These are phyloP conservation scores for Erythrophleum ivorense DNA, from an alignment of 331 rosid species.

Conservation along the genomic window DNA sequence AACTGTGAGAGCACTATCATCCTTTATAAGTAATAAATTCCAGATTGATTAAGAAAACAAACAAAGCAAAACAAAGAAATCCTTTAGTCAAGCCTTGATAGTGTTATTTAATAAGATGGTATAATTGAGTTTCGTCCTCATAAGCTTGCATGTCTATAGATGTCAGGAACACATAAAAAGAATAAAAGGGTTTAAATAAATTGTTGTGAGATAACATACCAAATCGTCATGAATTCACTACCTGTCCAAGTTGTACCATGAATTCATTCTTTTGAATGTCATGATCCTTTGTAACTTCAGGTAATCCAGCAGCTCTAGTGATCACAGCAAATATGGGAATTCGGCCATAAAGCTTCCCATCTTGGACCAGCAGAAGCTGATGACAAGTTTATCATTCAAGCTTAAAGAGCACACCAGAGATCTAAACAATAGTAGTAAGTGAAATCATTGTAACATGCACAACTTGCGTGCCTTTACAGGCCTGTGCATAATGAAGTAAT, in stretches of 20 bases:
- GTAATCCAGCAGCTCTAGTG: constrained; percentile 79
- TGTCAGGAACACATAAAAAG: constrained; percentile 7
- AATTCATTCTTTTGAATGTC: constrained; percentile 76
- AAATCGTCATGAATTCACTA: constrained; percentile 41
- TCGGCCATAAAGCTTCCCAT: constrained; percentile 86
- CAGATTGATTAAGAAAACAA: constrained; percentile 26
- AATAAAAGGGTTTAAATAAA: constrained; percentile 3
- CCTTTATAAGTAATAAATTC: constrained; percentile 32
- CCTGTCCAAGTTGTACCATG: constrained; percentile 88
- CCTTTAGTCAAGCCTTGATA: constrained; percentile 9
- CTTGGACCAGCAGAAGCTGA: constrained; percentile 90
- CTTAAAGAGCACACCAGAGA: constrained; percentile 38
- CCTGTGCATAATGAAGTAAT: constrained; percentile 24
- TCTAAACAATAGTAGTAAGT: constrained; percentile 36
- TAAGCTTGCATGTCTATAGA: constrained; percentile 33
- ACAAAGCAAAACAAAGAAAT: not conserved
- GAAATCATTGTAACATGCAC: constrained; percentile 27
- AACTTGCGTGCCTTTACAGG: constrained; percentile 15
- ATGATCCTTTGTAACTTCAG: constrained; percentile 72
- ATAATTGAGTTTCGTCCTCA: not conserved
- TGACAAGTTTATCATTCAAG: constrained; percentile 49
- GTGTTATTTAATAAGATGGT: constrained; percentile 5
- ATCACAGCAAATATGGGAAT: constrained; percentile 73
- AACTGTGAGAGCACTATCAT: constrained; percentile 20
- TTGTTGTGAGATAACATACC: constrained; percentile 14